phyloP scores from a whole-genome alignment of 139 green algal species.

The Coelastrella sp. region DNA sequence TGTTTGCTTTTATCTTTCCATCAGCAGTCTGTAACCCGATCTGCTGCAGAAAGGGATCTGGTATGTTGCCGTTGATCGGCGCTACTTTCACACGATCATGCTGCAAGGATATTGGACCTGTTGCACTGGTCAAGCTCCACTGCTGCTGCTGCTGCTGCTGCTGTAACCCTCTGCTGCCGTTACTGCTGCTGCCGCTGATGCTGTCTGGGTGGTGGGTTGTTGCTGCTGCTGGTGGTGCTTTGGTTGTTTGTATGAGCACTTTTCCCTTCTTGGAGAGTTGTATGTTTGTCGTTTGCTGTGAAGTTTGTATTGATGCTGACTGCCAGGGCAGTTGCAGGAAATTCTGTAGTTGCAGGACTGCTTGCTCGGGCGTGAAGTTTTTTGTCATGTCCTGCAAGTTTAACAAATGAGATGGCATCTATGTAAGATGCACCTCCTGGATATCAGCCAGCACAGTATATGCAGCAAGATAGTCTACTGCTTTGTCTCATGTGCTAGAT shows the following conservation, averaged over 20 bases:
- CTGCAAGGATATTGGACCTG: constrained; percentile 14
- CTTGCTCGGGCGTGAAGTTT: constrained; percentile 3
- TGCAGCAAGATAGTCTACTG: neutral
- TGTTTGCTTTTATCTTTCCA: constrained; percentile 57
- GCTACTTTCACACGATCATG: constrained; percentile 67
- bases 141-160: constrained; percentile 48
- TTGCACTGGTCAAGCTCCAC: neutral
- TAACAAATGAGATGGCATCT: too few relatives aligned
- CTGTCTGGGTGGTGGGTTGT: neutral
- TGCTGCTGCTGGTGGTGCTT: neutral
- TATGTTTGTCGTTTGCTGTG: neutral
- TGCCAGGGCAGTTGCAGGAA: constrained; percentile 34
- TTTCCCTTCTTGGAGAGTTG: constrained; percentile 30
- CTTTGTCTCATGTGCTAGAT: too few relatives aligned
- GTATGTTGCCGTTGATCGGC: constrained; percentile 49
- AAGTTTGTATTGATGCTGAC: neutral
- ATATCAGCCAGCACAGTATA: neutral
- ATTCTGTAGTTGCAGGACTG: constrained; percentile 22
- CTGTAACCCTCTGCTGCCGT: constrained; percentile 19
- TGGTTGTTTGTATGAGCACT: constrained; percentile 23
- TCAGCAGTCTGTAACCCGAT: constrained; percentile 68
- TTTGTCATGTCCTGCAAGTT: constrained; percentile 41
- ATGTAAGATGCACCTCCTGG: too few relatives aligned
- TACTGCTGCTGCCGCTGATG: constrained; percentile 31
- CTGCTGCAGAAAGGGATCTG: constrained; percentile 67